Base-by-base conservation (phyloP, 495 filamentous ascomycete genomes). In the Penicillium malachiteum region DNA sequence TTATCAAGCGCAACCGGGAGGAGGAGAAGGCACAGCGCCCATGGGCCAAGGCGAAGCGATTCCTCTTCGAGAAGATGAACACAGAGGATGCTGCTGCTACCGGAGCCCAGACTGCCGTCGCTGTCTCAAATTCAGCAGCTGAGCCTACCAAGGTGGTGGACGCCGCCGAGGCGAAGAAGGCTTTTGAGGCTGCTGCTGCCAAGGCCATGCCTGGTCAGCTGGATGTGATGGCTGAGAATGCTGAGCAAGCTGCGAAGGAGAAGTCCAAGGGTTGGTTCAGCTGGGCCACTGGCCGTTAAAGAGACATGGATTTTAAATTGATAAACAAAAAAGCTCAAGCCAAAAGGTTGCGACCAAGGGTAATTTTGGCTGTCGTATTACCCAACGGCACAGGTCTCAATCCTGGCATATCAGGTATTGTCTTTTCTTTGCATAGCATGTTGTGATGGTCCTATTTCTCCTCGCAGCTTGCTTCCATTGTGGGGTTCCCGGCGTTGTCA, bases 61-160 rank as follows among this genome's bases (percentile, higher is more conserved):
- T 70, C 59, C 61, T 80, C 7, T 63, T 74, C 41, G 74, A 74
- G 7, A 79, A 75, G 56, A 60, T 82, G 65, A 81, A 81, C 60
- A 65, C 66, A 42, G 80, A 79, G 47, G 80, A 79, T 52, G 63
- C 70, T 52, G 56, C 63, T 21, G 63, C 67, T 11, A 59, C 41
- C 40, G 50, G 48, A 33, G 44, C 52, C 7, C 58, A 59, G 55
- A 55, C 59, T 10, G 50, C 33, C 5, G 39, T 66, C 11, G 39
- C 49, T 4, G 35, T 41, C 10, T 32, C 55, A 14, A 12, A 50
- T 51, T 8, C 47, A 50, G 42, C 52, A 35, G 41, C 45, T n/a
- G 41, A 38, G 1, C 17, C 61, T 49, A 45, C 65, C 37, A 56
- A 62, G 16, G 68, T 76, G 12, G 46, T 68, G 45, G 69, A 77